These are phyloP conservation scores for Dimocarpus longan DNA, from an alignment of 345 rosid genomes.

Conservation along the genomic window DNA sequence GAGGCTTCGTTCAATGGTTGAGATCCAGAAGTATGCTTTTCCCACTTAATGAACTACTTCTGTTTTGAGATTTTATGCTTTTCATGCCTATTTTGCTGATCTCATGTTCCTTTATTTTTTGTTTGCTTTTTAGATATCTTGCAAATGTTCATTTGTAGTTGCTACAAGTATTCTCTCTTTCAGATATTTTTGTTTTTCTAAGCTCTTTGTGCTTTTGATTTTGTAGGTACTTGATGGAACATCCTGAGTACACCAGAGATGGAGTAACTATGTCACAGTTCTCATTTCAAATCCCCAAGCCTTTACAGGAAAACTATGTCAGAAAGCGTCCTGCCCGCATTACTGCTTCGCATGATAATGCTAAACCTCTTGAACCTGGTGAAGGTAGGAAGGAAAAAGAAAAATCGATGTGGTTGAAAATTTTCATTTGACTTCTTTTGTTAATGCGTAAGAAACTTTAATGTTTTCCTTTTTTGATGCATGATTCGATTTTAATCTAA, in stretches of 20 bases:
- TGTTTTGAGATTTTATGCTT: neutral
- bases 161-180: neutral
- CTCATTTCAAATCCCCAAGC: slow-evolving; percentile 79
- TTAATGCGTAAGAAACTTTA: neutral
- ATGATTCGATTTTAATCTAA: neutral
- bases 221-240: slow-evolving; percentile 59
- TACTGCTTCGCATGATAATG: slow-evolving; percentile 35
- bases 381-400: slow-evolving; percentile 43
- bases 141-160: neutral
- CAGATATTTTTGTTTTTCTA: neutral
- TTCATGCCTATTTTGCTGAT: neutral
- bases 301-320: slow-evolving; percentile 65
- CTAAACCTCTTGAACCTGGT: slow-evolving; percentile 33
- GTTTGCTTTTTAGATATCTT: neutral
- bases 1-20: slow-evolving; percentile 84
- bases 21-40: slow-evolving; percentile 70
- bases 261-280: slow-evolving; percentile 61
- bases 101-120: neutral
- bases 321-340: slow-evolving; percentile 54
- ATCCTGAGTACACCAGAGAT: slow-evolving; percentile 47
- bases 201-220: slow-evolving; percentile 13
- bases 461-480: neutral
- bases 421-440: neutral
- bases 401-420: neutral
- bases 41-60: neutral